A percentile compares a stretch with the other conserved stretches of the same genome.
These are phyloP conservation scores for Kuraishia hungarica DNA, from an alignment of 805 yeast genomes.

Conservation along the genomic window DNA sequence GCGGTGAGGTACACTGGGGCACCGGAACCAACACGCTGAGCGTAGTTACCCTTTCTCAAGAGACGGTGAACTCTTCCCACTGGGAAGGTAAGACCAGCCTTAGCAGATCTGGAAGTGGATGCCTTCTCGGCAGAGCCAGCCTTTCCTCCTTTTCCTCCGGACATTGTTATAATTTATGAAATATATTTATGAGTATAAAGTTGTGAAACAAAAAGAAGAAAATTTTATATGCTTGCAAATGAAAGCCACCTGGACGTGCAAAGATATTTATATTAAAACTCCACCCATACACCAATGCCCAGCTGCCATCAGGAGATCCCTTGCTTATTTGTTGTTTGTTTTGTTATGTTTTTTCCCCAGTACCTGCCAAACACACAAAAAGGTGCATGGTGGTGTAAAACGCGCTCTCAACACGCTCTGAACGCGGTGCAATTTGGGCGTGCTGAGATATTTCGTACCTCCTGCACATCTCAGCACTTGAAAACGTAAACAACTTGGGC, in stretches of 20 bases:
- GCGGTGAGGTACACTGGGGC: slow-evolving; percentile 98
- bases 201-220: background rate
- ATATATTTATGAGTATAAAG: background rate
- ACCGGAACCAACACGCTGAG: slow-evolving; percentile 98
- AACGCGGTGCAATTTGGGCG: background rate
- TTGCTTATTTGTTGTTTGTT: background rate
- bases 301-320: background rate
- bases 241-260: background rate
- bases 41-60: slow-evolving; percentile 94
- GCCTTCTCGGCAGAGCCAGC: slow-evolving; percentile 94
- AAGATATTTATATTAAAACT: background rate
- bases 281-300: background rate
- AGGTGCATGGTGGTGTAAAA: background rate
- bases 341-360: background rate
- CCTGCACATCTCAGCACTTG: background rate
- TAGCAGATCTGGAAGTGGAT: slow-evolving; percentile 95
- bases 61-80: slow-evolving; percentile 99
- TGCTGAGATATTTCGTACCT: background rate
- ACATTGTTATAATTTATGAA: slow-evolving; percentile 24
- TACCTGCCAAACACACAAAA: background rate
- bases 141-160: slow-evolving; percentile 84
- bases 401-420: background rate
- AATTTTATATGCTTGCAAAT: background rate
- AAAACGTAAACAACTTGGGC: background rate
- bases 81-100: slow-evolving; percentile 99